A percentile compares a stretch with the other conserved stretches of the same genome.
Evolutionary conservation across 108 stramenopile species (phyloP).

Genomic region (Skeletonema tropicum): DNA sequence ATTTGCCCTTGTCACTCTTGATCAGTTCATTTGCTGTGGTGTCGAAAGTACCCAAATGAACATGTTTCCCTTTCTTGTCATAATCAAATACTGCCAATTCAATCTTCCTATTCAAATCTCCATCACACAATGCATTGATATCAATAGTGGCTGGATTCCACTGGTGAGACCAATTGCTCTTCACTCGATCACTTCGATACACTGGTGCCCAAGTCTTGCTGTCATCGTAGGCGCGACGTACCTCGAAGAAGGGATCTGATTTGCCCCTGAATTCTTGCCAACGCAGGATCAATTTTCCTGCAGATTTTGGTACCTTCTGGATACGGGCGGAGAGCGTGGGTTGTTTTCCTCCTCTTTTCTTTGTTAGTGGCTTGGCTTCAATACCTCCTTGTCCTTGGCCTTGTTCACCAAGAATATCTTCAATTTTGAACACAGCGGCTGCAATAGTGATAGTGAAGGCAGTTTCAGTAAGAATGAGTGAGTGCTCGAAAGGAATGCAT

Average conservation of each 20-base stretch:
- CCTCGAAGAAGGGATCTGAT: conserved; percentile 85
- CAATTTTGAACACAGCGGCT: conserved; percentile 80
- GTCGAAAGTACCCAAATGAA: conserved; percentile 65
- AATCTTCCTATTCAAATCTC: conserved; percentile 70
- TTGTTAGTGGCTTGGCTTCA: no score
- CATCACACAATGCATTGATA: conserved; percentile 76
- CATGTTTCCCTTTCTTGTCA: conserved; percentile 59
- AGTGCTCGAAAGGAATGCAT: no score
- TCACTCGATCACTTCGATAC: conserved; percentile 69
- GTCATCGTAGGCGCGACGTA: conserved; percentile 48
- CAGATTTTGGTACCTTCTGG: conserved; percentile 28
- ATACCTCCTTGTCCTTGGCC: conserved; percentile 15
- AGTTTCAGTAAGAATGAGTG: background rate
- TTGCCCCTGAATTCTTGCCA: conserved; percentile 66
- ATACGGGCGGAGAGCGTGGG: conserved; percentile 71
- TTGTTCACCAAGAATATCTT: conserved; percentile 63
- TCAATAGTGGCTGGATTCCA: conserved; percentile 71
- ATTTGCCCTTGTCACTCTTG: conserved; percentile 3
- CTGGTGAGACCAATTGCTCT: conserved; percentile 62
- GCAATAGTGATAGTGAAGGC: conserved; percentile 40
- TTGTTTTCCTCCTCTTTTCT: conserved; percentile 64
- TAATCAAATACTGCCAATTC: conserved; percentile 76
- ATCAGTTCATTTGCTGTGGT: conserved; percentile 44
- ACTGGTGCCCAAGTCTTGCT: conserved; percentile 62
- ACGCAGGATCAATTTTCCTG: conserved; percentile 24